A percentile compares a stretch with the other conserved stretches of the same genome.
Evolutionary conservation across 2,329 filamentous ascomycete species (phyloP).

Genomic region (Seiridium cupressi): DNA sequence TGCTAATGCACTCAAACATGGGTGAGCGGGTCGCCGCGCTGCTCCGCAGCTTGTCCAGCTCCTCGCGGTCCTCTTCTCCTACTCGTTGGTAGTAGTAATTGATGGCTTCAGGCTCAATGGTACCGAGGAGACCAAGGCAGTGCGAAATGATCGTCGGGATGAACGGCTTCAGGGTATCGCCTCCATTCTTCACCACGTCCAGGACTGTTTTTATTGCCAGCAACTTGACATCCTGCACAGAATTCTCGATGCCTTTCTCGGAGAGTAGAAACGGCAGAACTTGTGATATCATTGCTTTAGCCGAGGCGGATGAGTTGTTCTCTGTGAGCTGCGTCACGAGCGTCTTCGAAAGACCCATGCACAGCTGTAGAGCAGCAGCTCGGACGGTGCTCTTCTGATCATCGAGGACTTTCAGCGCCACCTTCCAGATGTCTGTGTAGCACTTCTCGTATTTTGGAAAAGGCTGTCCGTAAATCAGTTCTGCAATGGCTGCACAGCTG

Average conservation of each 20-base stretch:
- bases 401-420: conserved; percentile 87
- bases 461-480: conserved; percentile 79
- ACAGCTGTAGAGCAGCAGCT: conserved; percentile 75
- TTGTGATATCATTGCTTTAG: conserved; percentile 77
- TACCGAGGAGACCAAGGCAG: conserved; percentile 78
- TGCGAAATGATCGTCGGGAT: conserved; percentile 79
- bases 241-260: conserved; percentile 83
- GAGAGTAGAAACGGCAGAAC: conserved; percentile 90
- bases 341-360: conserved; percentile 79
- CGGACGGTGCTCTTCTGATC: conserved; percentile 94
- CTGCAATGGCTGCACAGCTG: conserved; percentile 84
- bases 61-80: conserved; percentile 80
- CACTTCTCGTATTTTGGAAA: conserved; percentile 79
- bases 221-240: conserved; percentile 80
- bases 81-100: conserved; percentile 93
- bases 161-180: conserved; percentile 75
- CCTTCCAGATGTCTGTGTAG: conserved; percentile 80
- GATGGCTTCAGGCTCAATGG: conserved; percentile 82
- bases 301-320: conserved; percentile 67
- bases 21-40: conserved; percentile 81
- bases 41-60: conserved; percentile 85
- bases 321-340: conserved; percentile 84
- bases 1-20: conserved; percentile 88
- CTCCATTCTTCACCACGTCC: conserved; percentile 86
- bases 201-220: conserved; percentile 84